Base-by-base conservation (phyloP, 805 yeast genomes). In the Sugiyamaella boreocaroliniensis region DNA sequence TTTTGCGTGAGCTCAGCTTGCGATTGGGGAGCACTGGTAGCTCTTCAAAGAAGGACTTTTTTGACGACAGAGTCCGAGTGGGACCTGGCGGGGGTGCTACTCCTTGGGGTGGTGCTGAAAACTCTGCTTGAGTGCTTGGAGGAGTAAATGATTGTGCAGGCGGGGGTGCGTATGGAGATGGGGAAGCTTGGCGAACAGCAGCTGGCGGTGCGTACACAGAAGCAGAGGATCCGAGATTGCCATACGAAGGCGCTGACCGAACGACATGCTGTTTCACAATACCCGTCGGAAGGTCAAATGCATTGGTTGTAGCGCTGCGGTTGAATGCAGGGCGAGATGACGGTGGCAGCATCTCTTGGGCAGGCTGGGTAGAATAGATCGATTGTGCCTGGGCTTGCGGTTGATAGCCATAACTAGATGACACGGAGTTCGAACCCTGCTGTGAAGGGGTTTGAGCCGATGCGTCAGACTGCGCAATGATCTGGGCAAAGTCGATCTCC, bases 21-120 rank as follows among this genome's bases (percentile, higher is more conserved):
- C 29, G 43, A 12, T 64, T 66, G 9, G 70, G 68, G 2, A 60
- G 29, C 7, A 76, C 58, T 3, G 86, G 86, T 40, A 80, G 63
- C 51, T 82, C 88, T 50, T 79, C 83, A 61, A 80, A 82, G 61
- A 83, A 80, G 9, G 79, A 67, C 61, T 77, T 74, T 55, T 62
- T 66, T 10, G 65, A 53, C 44, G n/a, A 22, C 14, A 53, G 44
- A 14, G 49, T 29, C 34, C 43, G 41, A 20, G 6, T 56, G 51
- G 20, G 55, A 42, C 45, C 46, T 44, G 34, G 58, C 43, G 48
- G 54, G 41, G 50, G 49, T 34, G 48, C 42, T 20, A 40, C 16
- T 47, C 22, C 41, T 34, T 10, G 37, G 4, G 37, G n/a, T 2
- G 37, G 37, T 32, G 32, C 32, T 8, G 37, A 32, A 11, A 14